Evolutionary conservation across 257 asterid genomes (phyloP), one percentile per base, ranked within the genome.

Genomic region (Rhazya stricta): DNA sequence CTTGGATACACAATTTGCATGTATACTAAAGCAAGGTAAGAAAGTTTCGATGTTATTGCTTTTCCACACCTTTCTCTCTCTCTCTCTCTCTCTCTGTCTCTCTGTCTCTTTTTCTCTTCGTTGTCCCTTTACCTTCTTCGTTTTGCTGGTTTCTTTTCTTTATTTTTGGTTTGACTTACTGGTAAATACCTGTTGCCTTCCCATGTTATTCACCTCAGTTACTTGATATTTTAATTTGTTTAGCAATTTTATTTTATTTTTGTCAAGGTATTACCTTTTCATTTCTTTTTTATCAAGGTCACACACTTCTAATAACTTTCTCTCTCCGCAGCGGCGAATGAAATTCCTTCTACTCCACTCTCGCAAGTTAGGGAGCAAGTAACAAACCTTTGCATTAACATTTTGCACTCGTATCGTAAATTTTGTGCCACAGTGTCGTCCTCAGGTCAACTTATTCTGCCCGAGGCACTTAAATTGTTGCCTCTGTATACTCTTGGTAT

Each of bases 371-470:
- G 96, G 80, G 99, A 92, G 80, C 97, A 95, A 81, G 96, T 88
- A 42, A 95, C 96, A 60, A 91, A 83, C 83, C 81, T 85, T 81
- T 91, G 99, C 86, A 88, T 92, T 86, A 95, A 91, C 85, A 89
- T 95, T 79, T 84, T 95, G 80, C 89, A 87, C 77, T 91, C 99
- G 2, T 95, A 95, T 74, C 91, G 99, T 72, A 95, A 95, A 84
- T 95, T 87, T 77, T 95, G 99, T 80, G 97, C 99, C 36, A 91
- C 98, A 19, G 99, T 90, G 41, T 87, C 99, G 30, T 89, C 99
- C 12, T 80, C 96, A 13, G 99, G 99, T 62, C 99, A 95, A 80
- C 98, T 95, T 77, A 89, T 95, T 77, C 87, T 95, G 82, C 99
- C 99, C 5, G 99, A 95, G 88, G 98, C 96, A 51, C 99, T 95